Percentiles rank a stretch among this genome's conserved stretches.
Conservation (phyloP, 345 rosid species). For the Eucalyptus tenuipes region DNA sequence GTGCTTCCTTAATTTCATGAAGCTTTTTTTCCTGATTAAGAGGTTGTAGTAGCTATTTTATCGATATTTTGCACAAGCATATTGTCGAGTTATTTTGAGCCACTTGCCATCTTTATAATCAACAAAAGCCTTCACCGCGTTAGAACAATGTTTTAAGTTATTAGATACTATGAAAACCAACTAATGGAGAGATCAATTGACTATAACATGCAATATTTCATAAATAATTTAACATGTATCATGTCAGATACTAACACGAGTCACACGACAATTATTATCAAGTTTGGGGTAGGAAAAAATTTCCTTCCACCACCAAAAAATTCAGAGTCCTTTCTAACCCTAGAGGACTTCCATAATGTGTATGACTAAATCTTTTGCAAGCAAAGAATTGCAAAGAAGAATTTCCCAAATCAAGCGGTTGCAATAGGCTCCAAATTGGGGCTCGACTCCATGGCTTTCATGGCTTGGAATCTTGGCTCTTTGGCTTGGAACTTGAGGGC, state of each 20-base stretch:
- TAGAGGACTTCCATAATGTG: too few relatives aligned
- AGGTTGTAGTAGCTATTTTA: not conserved
- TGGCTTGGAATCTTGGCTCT: conserved; percentile 92
- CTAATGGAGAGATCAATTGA: not conserved
- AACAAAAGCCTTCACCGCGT: not conserved
- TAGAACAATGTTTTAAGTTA: not conserved
- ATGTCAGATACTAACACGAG: not conserved
- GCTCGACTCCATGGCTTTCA: conserved; percentile 36
- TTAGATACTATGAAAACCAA: not conserved
- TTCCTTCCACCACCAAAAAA: not conserved
- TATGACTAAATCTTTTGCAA: too few relatives aligned
- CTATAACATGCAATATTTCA: not conserved
- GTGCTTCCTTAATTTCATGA: not conserved
- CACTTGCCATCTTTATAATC: not conserved
- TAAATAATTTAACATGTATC: not conserved
- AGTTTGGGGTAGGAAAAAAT: not conserved
- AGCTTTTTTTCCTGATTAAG: not conserved
- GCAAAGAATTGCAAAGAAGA: not conserved
- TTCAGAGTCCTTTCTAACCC: too few relatives aligned
- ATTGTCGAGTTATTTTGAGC: not conserved
- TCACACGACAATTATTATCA: not conserved
- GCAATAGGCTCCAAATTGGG: conserved; percentile 21
- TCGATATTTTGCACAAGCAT: not conserved
- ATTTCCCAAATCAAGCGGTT: not conserved
- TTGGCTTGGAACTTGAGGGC: conserved; percentile 76